Evolutionary conservation across 495 filamentous ascomycete genomes (phyloP).

Genomic region (Xanthoparmelia taractica): DNA sequence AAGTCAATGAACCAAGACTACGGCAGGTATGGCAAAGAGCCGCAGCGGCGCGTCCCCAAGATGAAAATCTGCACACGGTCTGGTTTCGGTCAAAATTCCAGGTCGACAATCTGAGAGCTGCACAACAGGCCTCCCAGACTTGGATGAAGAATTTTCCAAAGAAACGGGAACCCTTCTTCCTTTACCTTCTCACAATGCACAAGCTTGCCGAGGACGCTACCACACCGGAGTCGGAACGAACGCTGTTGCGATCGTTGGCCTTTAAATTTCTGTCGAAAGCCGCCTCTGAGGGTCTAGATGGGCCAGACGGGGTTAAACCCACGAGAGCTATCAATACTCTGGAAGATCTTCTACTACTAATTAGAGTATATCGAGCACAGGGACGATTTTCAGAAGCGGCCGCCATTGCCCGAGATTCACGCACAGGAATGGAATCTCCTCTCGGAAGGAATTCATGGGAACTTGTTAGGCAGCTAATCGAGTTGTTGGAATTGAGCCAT

Average conservation of each 20-base stretch:
- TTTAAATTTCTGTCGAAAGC: conserved; percentile 55
- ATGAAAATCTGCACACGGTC: conserved; percentile 44
- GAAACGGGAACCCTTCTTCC: conserved; percentile 50
- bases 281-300: conserved; percentile 41
- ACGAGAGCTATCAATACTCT: conserved; percentile 46
- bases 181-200: conserved; percentile 48
- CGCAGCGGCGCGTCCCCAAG: conserved; percentile 43
- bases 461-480: conserved; percentile 41
- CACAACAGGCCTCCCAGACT: conserved; percentile 38
- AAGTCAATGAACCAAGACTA: conserved; percentile 30
- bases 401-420: conserved; percentile 44
- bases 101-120: conserved; percentile 46
- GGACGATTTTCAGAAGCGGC: conserved; percentile 40
- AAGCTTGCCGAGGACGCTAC: conserved; percentile 34
- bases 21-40: conserved; percentile 48
- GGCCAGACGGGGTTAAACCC: conserved; percentile 33
- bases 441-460: conserved; percentile 47
- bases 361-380: conserved; percentile 46
- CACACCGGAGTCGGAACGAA: conserved; percentile 42
- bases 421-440: conserved; percentile 42
- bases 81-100: conserved; percentile 48
- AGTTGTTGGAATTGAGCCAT: conserved; percentile 36
- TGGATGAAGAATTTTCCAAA: conserved; percentile 52
- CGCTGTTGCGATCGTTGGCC: conserved; percentile 50
- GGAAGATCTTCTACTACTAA: conserved; percentile 48